A percentile compares a stretch with the other conserved stretches of the same genome.
Conservation (phyloP, 805 yeast species). For the Zygosaccharomyces rouxii region DNA sequence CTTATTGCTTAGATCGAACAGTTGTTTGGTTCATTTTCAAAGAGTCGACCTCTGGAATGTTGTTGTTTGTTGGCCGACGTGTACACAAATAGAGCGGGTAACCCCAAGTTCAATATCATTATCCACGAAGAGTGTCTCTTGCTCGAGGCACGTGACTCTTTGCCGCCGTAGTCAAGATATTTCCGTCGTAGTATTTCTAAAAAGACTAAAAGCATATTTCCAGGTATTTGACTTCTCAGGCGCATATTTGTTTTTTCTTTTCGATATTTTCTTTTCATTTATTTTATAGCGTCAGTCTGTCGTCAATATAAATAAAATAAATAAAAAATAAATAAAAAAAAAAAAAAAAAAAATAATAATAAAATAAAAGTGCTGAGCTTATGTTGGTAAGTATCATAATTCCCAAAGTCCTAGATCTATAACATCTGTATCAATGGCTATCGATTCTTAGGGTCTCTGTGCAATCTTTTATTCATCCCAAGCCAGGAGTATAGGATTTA, state of each 20-base stretch:
- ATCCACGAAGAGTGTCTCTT: neutral
- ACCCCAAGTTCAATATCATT: neutral
- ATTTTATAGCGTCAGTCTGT: neutral
- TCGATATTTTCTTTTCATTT: neutral
- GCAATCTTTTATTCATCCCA: no score
- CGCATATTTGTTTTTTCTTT: neutral
- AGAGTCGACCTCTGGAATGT: constrained; percentile 4
- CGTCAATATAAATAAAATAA: neutral
- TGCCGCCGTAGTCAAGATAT: no score
- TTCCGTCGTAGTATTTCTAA: no score
- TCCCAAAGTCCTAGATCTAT: no score
- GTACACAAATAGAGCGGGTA: constrained; percentile 5
- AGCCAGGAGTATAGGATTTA: no score
- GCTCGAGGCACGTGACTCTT: no score
- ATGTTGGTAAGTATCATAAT: no score
- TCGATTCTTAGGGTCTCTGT: no score
- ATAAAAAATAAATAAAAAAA: neutral
- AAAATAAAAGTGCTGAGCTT: no score
- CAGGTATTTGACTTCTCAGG: no score
- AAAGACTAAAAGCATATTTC: no score
- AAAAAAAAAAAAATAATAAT: neutral
- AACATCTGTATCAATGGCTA: no score
- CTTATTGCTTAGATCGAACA: constrained; percentile 2
- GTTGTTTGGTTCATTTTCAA: constrained; percentile 2
- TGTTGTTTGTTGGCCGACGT: constrained; percentile 7